Percentiles rank a stretch among this genome's conserved stretches.
These are phyloP conservation scores for Fusarium citri DNA, from an alignment of 2,329 filamentous ascomycete species.

Conservation along the genomic window DNA sequence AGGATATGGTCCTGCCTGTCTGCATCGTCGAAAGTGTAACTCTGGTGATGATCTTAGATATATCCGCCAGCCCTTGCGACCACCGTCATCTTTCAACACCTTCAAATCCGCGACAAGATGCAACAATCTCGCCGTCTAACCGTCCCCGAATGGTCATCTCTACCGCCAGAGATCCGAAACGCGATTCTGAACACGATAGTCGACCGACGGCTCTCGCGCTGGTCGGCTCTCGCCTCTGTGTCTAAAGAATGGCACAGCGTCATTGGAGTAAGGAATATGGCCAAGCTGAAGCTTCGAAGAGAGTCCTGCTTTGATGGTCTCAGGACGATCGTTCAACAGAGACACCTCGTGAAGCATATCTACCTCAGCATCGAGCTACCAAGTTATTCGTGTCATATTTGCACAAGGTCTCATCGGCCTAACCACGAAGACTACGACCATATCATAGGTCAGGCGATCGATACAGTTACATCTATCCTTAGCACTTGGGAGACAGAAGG, in stretches of 20 bases:
- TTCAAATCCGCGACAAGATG: background rate
- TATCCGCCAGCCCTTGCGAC: background rate
- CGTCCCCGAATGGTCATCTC: background rate
- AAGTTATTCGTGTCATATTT: background rate
- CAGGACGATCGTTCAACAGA: background rate
- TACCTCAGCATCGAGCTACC: conserved; percentile 2
- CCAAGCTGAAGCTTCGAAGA: background rate
- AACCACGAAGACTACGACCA: background rate
- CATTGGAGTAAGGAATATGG: conserved; percentile 12
- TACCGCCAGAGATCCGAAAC: background rate
- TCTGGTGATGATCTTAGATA: background rate
- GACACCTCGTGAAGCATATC: conserved; percentile 5
- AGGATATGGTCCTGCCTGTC: background rate
- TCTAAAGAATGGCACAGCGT: conserved; percentile 16
- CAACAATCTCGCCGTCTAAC: background rate
- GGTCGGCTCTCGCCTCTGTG: conserved; percentile 10
- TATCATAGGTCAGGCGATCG: background rate
- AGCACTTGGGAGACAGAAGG: background rate
- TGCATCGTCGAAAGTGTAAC: background rate
- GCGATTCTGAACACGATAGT: background rate
- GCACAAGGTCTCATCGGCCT: background rate
- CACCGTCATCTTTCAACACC: background rate
- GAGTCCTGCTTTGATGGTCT: background rate
- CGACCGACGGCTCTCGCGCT: background rate
- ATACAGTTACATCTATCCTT: background rate